These are phyloP conservation scores for Pleurotus giganteus DNA, from an alignment of 768 basidiomycete species.

Conservation along the genomic window DNA sequence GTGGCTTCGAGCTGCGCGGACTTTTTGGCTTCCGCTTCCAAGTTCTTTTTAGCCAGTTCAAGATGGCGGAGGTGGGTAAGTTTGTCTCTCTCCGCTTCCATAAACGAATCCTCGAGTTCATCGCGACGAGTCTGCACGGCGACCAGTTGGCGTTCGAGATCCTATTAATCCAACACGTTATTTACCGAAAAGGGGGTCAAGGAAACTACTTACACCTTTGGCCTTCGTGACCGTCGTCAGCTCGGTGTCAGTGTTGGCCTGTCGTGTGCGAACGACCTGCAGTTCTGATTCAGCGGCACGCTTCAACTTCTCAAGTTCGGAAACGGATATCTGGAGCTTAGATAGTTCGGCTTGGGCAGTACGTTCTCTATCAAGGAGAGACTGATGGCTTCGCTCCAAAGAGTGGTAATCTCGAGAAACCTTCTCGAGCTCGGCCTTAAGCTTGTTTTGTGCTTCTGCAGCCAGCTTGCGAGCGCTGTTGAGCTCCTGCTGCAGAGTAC, in stretches of 20 bases:
- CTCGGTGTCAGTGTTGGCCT: constrained; percentile 64
- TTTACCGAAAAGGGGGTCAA: background rate
- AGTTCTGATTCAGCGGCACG: constrained; percentile 71
- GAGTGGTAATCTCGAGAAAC: constrained; percentile 56
- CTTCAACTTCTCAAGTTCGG: constrained; percentile 68
- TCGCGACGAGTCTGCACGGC: constrained; percentile 73
- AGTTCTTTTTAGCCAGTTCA: constrained; percentile 66
- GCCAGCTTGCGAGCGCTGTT: constrained; percentile 59
- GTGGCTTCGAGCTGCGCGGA: constrained; percentile 74
- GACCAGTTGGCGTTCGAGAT: constrained; percentile 73
- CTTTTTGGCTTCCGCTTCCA: constrained; percentile 71
- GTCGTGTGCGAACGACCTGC: constrained; percentile 62
- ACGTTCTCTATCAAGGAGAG: constrained; percentile 62
- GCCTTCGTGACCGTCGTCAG: constrained; percentile 57
- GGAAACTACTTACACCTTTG: constrained; percentile 65
- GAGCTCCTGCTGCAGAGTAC: constrained; percentile 64
- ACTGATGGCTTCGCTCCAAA: constrained; percentile 58
- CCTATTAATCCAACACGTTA: constrained; percentile 37
- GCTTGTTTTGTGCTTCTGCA: constrained; percentile 66
- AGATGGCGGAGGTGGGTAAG: constrained; percentile 69
- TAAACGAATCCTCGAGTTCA: constrained; percentile 84
- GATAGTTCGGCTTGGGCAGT: constrained; percentile 47
- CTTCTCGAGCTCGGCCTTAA: constrained; percentile 74
- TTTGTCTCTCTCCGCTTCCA: constrained; percentile 83
- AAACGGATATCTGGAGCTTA: constrained; percentile 45